Base-by-base conservation (phyloP, 2,329 filamentous ascomycete genomes). In the Talaromyces sp. region DNA sequence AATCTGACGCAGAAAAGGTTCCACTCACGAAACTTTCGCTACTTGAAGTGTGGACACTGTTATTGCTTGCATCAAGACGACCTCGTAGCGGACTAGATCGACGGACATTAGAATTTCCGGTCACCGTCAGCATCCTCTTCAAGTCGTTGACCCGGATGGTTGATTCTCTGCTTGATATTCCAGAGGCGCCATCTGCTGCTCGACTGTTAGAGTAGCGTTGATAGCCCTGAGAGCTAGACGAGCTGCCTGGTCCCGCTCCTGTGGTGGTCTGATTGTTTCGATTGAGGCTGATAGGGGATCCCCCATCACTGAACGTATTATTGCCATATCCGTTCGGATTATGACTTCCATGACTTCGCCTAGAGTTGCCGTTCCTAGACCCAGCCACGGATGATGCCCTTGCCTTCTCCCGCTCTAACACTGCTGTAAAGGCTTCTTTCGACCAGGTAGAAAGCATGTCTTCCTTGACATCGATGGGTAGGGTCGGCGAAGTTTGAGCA, bases 391-490 rank as follows among this genome's bases (percentile, higher is more conserved):
- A 96, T 13, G 86, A 86, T 0, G 90, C 87, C 70, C 89, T 91
- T 70, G 88, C 88, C 59, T 83, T 86, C 63, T 90, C 82, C 66
- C 82, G 87, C 66, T 90, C 87, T 58, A 91, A 84, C 43, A 86
- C 83, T 11, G 88, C 85, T 61, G 95, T 80, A 37, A 90, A 90
- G 14, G 82, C 79, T 24, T 96, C 93, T 72, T 89, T 88, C 45
- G 87, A 90, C 94, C 94, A 97, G 57, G 91, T 86, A 22, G 86
- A 82, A 65, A 92, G 80, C 85, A 97, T 91, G 69, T 91, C 86
- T 67, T 95, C 91, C 69, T 85, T 87, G 70, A 92, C 86, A 33
- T 82, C 83, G 16, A 81, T 75, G 0, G 92, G 90, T 2, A 97
- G 80, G 65, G 89, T 84, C n/a, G 79, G 76, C 41, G 83, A 81